Evolutionary conservation across 129 eudicot genomes (phyloP).

Genomic region (Flaveria bidentis): DNA sequence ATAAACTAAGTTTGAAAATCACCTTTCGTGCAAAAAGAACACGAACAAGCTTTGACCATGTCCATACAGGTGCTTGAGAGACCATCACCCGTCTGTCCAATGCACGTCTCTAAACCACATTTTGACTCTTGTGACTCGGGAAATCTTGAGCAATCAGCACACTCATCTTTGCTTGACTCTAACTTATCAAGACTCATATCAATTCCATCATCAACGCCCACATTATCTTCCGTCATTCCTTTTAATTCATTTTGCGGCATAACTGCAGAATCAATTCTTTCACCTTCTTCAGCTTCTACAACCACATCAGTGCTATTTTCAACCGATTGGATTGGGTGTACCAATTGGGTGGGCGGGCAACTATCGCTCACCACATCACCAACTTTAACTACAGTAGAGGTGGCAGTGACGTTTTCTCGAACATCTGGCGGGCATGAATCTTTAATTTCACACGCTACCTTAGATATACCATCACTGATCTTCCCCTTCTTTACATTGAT

Average conservation of each 20-base stretch:
- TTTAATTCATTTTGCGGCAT: constrained; percentile 14
- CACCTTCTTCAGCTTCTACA: constrained; percentile 40
- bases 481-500: constrained; percentile 31
- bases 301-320: constrained; percentile 15
- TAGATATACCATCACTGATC: constrained; percentile 19
- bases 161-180: constrained; percentile 40
- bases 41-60: constrained; percentile 64
- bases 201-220: constrained; percentile 28
- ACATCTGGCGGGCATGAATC: constrained; percentile 11
- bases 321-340: neutral
- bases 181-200: constrained; percentile 46
- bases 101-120: constrained; percentile 57
- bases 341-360: constrained; percentile 20
- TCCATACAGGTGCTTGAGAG: constrained; percentile 39
- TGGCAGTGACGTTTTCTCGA: neutral
- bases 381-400: neutral
- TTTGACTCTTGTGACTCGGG: constrained; percentile 68
- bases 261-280: constrained; percentile 30
- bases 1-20: neutral
- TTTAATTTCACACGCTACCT: constrained; percentile 13
- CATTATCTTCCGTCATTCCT: constrained; percentile 31
- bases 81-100: constrained; percentile 50
- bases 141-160: constrained; percentile 43
- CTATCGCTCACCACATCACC: constrained; percentile 36
- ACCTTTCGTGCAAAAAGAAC: constrained; percentile 96